Evolutionary conservation across 768 basidiomycete genomes (phyloP).

Genomic region (Rhodotorula kratochvilovae): DNA sequence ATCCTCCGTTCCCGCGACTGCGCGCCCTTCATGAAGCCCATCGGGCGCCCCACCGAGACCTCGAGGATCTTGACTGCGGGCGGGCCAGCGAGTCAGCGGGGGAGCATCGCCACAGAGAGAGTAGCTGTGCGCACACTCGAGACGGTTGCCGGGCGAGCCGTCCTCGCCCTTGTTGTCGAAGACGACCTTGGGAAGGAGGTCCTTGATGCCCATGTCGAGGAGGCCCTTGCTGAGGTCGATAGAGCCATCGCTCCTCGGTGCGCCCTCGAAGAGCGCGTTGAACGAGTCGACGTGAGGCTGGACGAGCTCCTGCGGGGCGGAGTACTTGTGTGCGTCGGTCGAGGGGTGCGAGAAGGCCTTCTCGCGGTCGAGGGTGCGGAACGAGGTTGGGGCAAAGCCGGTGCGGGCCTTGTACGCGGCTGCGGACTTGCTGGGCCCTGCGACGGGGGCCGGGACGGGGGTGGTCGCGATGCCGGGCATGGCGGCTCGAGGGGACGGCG

Average conservation of each 20-base stretch:
- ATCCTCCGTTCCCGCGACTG: conserved; percentile 68
- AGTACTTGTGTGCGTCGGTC: conserved; percentile 62
- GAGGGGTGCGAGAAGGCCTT: conserved; percentile 66
- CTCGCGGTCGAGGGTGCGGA: conserved; percentile 43
- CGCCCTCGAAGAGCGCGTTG: conserved; percentile 84
- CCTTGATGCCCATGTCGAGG: conserved; percentile 68
- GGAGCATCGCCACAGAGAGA: no score
- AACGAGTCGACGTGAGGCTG: conserved; percentile 91
- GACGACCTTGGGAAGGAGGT: conserved; percentile 85
- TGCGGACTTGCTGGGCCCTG: conserved; percentile 35
- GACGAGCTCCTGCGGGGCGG: conserved; percentile 86
- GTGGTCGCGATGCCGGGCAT: conserved; percentile 17
- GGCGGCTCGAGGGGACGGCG: not conserved
- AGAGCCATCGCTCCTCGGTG: conserved; percentile 61
- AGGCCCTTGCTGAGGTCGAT: conserved; percentile 65
- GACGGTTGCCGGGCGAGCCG: conserved; percentile 68
- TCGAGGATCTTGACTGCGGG: conserved; percentile 81
- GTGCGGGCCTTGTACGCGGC: conserved; percentile 18
- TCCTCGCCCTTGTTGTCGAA: conserved; percentile 69
- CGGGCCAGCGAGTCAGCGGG: not conserved
- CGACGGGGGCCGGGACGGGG: conserved; percentile 13
- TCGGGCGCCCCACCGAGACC: conserved; percentile 74
- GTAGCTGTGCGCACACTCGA: conserved; percentile 65
- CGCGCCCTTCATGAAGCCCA: conserved; percentile 78
- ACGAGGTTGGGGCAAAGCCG: conserved; percentile 33